These are phyloP conservation scores for Amphirosellinia nigrospora DNA, from an alignment of 495 filamentous ascomycete genomes.

Conservation along the genomic window DNA sequence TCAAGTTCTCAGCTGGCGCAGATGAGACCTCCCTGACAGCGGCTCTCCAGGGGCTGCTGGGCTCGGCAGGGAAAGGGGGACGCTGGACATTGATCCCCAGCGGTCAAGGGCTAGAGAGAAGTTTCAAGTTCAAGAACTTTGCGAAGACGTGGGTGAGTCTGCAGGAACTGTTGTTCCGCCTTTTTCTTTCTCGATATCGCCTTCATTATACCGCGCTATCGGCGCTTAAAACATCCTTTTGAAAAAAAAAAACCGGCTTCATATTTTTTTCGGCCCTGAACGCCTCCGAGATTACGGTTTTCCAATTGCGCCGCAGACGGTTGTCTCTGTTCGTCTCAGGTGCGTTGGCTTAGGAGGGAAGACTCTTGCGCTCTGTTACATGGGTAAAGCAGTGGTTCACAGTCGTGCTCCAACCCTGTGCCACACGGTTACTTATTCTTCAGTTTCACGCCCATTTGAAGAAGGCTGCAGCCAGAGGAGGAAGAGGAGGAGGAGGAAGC, in stretches of 20 bases:
- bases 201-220: constrained; percentile 4
- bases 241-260: not conserved
- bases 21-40: constrained; percentile 35
- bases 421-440: constrained; percentile 7
- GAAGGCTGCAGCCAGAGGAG: not conserved
- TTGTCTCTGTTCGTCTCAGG: not conserved
- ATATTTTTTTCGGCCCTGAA: constrained; percentile 23
- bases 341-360: not conserved
- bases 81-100: constrained; percentile 58
- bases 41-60: constrained; percentile 37
- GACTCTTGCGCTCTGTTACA: constrained; percentile 8
- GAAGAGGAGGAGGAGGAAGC: too few relatives aligned
- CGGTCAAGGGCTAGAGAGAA: constrained; percentile 60
- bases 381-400: constrained; percentile 6
- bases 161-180: constrained; percentile 2
- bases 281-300: not conserved
- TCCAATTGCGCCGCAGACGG: not conserved
- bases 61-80: constrained; percentile 42
- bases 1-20: constrained; percentile 41
- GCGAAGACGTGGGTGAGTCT: constrained; percentile 64
- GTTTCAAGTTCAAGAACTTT: constrained; percentile 68
- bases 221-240: constrained; percentile 12
- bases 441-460: not conserved
- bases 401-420: constrained; percentile 16
- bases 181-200: constrained; percentile 8